Conservation (phyloP, 1,284 basidiomycete species). For the Uromyces viciae-fabae region DNA sequence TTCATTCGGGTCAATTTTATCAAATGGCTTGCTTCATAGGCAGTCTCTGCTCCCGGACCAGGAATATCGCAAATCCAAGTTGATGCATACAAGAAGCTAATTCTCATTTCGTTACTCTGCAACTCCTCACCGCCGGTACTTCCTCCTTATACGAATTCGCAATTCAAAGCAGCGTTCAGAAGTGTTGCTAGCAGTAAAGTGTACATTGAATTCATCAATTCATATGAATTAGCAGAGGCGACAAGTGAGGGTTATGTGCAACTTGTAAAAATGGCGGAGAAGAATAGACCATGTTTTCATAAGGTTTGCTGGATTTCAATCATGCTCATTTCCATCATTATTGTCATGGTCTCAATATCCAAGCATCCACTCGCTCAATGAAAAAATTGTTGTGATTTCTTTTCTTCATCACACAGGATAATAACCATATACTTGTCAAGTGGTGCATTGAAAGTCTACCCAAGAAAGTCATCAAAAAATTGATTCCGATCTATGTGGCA, state of each 20-base stretch:
- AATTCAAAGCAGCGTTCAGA: conserved; percentile 26
- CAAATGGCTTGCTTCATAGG: neutral
- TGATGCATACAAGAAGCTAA: conserved; percentile 34
- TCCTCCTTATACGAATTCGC: conserved; percentile 28
- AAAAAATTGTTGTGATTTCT: neutral
- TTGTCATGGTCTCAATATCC: neutral
- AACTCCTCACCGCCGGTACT: conserved; percentile 11
- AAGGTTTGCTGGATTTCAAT: conserved; percentile 8
- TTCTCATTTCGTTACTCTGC: conserved; percentile 31
- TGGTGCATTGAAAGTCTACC: conserved; percentile 20
- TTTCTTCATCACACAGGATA: conserved; percentile 24
- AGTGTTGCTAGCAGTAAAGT: neutral
- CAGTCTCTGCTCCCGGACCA: conserved; percentile 39
- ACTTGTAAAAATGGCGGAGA: neutral
- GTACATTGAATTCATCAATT: conserved; percentile 6
- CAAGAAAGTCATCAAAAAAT: conserved; percentile 16
- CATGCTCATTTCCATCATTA: neutral
- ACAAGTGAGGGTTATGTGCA: neutral
- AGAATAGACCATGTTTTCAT: neutral
- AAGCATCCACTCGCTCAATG: no score
- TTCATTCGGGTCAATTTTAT: neutral
- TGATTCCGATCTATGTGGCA: conserved; percentile 26
- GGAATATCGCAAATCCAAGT: conserved; percentile 38
- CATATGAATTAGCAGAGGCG: conserved; percentile 10
- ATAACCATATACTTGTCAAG: conserved; percentile 28